These are phyloP conservation scores for Lichtheimia hyalospora DNA, from an alignment of 371 early-diverging fungal species.

Conservation along the genomic window DNA sequence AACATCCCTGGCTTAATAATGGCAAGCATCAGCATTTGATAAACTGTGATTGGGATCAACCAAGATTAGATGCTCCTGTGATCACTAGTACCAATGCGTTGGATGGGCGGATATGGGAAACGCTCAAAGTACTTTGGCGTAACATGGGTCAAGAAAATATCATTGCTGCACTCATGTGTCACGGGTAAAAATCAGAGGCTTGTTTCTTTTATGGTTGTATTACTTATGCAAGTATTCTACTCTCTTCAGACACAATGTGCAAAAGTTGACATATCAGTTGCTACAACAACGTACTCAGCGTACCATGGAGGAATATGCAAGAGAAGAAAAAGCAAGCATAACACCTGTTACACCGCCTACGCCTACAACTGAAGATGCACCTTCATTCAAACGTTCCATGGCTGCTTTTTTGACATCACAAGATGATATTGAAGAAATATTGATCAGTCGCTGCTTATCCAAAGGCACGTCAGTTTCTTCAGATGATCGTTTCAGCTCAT, in stretches of 20 bases:
- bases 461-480: not conserved
- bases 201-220: not conserved
- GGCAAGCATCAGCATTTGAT: too few relatives aligned
- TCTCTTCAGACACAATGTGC: slow-evolving; percentile 25
- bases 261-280: slow-evolving; percentile 33
- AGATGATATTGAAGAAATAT: not conserved
- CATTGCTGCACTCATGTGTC: slow-evolving; percentile 19
- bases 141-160: slow-evolving; percentile 29
- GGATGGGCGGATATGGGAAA: slow-evolving; percentile 37
- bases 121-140: slow-evolving; percentile 43
- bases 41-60: not conserved
- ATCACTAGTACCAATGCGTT: slow-evolving; percentile 19
- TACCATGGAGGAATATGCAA: not conserved
- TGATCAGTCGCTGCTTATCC: not conserved
- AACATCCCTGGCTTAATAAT: slow-evolving; percentile 35
- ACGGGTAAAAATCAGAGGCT: slow-evolving; percentile 13
- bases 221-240: slow-evolving; percentile 3
- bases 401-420: not conserved
- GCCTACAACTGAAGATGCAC: not conserved
- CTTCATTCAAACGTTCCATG: not conserved
- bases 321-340: not conserved
- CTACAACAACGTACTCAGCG: slow-evolving; percentile 18
- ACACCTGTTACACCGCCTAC: not conserved
- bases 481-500: not conserved
- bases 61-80: slow-evolving; percentile 13